These are phyloP conservation scores for Meripilus lineatus DNA, from an alignment of 1,284 basidiomycete genomes.

Conservation along the genomic window DNA sequence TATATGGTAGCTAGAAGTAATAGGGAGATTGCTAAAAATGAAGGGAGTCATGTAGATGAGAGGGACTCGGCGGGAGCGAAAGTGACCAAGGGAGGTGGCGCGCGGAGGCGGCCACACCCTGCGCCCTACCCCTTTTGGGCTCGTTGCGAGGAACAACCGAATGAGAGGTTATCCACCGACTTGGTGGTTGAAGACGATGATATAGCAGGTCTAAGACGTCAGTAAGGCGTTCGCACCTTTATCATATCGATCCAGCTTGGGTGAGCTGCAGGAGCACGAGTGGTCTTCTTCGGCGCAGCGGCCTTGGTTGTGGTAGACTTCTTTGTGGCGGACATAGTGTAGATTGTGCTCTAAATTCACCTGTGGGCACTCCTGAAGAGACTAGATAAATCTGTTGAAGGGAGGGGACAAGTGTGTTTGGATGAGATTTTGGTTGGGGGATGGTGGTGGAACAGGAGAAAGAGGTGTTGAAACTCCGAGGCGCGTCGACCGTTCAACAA, in stretches of 20 bases:
- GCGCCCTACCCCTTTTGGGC: conserved; percentile 41
- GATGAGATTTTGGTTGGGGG: conserved; percentile 18
- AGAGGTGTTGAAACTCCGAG: conserved; percentile 55
- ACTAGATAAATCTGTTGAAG: conserved; percentile 9
- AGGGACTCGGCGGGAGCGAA: conserved; percentile 14
- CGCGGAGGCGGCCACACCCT: conserved; percentile 33
- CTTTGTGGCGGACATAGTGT: conserved; percentile 42
- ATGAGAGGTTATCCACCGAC: no score
- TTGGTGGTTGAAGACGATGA: neutral
- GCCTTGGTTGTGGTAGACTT: conserved; percentile 28
- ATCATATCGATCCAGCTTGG: conserved; percentile 78
- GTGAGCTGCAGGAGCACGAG: conserved; percentile 42
- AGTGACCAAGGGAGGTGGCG: conserved; percentile 25
- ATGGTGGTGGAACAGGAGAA: conserved; percentile 47
- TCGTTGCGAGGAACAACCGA: conserved; percentile 11
- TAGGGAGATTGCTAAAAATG: neutral
- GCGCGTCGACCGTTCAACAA: conserved; percentile 50
- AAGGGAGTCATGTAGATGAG: conserved; percentile 1
- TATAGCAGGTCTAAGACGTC: conserved; percentile 3
- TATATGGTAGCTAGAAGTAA: conserved; percentile 5
- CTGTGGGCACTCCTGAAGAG: neutral
- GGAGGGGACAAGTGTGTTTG: conserved; percentile 12
- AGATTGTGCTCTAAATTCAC: conserved; percentile 17
- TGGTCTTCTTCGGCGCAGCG: conserved; percentile 30
- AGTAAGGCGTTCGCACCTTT: conserved; percentile 43